A percentile compares a stretch with the other conserved stretches of the same genome.
Conservation (phyloP, 495 filamentous ascomycete species). For the Penicillium tannophilum region DNA sequence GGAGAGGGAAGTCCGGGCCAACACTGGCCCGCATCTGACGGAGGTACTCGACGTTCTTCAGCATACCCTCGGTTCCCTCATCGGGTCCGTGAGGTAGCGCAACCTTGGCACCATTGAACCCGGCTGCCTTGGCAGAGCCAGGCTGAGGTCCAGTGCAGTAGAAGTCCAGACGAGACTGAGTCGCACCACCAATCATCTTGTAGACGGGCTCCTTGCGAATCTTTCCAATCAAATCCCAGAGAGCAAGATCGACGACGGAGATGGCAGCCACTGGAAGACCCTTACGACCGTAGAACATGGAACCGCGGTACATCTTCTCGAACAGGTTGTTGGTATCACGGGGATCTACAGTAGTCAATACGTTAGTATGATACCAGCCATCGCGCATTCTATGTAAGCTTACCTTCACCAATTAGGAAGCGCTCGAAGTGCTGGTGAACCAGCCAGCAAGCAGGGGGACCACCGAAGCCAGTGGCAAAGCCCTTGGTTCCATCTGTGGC, state of each 20-base stretch:
- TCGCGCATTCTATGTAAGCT: slow-evolving; percentile 1
- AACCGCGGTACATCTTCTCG: slow-evolving; percentile 93
- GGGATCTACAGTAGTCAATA: slow-evolving; percentile 56
- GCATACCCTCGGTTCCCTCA: slow-evolving; percentile 75
- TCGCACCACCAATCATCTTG: slow-evolving; percentile 87
- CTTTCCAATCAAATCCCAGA: slow-evolving; percentile 92
- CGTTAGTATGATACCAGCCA: not conserved
- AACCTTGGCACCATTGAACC: slow-evolving; percentile 88
- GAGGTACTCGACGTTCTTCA: slow-evolving; percentile 87
- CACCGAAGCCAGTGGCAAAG: slow-evolving; percentile 91
- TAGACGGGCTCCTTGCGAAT: slow-evolving; percentile 91
- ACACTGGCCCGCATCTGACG: slow-evolving; percentile 80
- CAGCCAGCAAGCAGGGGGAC: slow-evolving; percentile 91
- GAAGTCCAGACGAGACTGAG: slow-evolving; percentile 77
- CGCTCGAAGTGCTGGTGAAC: slow-evolving; percentile 88
- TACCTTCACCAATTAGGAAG: slow-evolving; percentile 80
- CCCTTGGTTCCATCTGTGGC: slow-evolving; percentile 86
- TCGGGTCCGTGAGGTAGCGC: slow-evolving; percentile 86
- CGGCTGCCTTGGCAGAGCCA: slow-evolving; percentile 72
- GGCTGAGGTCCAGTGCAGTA: slow-evolving; percentile 94
- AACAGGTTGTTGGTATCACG: slow-evolving; percentile 86
- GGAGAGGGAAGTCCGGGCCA: slow-evolving; percentile 86
- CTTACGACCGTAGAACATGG: slow-evolving; percentile 95
- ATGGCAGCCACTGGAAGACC: slow-evolving; percentile 88
- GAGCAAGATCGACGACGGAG: slow-evolving; percentile 86